Evolutionary conservation across 2,329 filamentous ascomycete species (phyloP), one percentile per base, ranked within the genome.

Genomic region (Calonectria pseudoturangicola): DNA sequence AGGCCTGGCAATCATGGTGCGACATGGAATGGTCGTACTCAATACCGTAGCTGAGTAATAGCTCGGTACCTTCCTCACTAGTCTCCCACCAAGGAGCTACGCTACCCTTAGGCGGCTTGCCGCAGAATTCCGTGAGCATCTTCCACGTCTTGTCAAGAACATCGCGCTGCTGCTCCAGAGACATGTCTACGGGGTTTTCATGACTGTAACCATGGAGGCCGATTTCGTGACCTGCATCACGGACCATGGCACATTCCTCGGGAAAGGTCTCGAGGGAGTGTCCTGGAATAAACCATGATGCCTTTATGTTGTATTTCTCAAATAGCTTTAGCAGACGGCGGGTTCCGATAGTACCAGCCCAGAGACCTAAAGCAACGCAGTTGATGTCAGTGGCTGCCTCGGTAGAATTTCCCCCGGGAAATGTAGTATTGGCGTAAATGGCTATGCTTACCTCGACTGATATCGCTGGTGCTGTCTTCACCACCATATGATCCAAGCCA

Each of bases 11-110:
- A 79, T 93, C 92, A 12, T 79, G 68, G 18, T 79, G 76, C 5
- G 73, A 79, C 89, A 93, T 92, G 71, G 86, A 89, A 79, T 93
- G 92, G 77, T 94, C 92, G 78, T 94, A 94, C 76, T 93, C 91
- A 73, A 94, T 90, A 16, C 92, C 92, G 78, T 93, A 93, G 74
- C 87, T 88, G 18, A 93, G 86, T 77, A 93, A 84, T 18, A 94
- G 83, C 74, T 93, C 89, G 0, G 90, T 90, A 4, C 92, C 92
- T 79, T 94, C 93, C 74, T 90, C 88, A 72, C 89, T 92, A 0
- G 90, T 92, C 80, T 95, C 93, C 93, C 93, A 95, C 87, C 85
- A 95, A 0, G 94, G 94, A 0, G 93, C 93, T 0, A 95, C 93
- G 50, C 89, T 92, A 0, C 94, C 93, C 0, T 92, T 86, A 0